Base-by-base conservation (phyloP, 257 asterid species). In the Fraxinus anomala region DNA sequence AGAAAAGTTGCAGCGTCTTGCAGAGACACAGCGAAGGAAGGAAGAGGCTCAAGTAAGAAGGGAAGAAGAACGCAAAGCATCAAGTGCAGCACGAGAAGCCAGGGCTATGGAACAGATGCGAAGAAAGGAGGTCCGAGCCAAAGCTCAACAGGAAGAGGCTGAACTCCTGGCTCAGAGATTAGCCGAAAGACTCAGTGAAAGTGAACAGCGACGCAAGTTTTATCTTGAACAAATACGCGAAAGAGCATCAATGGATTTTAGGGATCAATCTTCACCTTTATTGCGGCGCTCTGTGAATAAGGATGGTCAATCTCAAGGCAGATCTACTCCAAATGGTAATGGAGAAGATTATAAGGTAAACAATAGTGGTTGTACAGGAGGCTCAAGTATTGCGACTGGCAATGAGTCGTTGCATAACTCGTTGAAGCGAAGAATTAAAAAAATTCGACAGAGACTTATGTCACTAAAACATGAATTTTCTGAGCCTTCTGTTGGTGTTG, bases 81-180 rank as follows among this genome's bases (percentile, higher is more conserved):
- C 97, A 76, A 96, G 90, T 85, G 98, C 97, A 3, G 99, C 98
- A 49, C 98, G 99, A 75, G 99, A 96, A 89, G 99, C 96, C 40
- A 96, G 89, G 85, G 89, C 97, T 72, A 85, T 93, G 85, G 99
- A 96, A 88, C 93, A 96, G 80, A 89, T 90, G 91, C 85, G 99
- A 73, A 89, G 94, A 83, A 96, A 93, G 83, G 97, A 93, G 90
- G 88, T 87, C 75, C 92, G 97, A 83, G 99, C 97, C 73, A 93
- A 88, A 89, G 99, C 97, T 79, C 94, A 82, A 73, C 96, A 89
- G 83, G 99, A 96, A 87, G 99, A 96, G 85, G 98, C 99, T 82
- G 99, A 96, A 83, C 97, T 96, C 73, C 76, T 96, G 83, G 99
- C 99, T 83, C 98, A 91, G 87, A 96, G 88, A 82, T 89, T 96